Percentiles rank a stretch among this genome's conserved stretches.
Evolutionary conservation across 2,329 filamentous ascomycete genomes (phyloP).

Genomic region (Penicillium decumbens): DNA sequence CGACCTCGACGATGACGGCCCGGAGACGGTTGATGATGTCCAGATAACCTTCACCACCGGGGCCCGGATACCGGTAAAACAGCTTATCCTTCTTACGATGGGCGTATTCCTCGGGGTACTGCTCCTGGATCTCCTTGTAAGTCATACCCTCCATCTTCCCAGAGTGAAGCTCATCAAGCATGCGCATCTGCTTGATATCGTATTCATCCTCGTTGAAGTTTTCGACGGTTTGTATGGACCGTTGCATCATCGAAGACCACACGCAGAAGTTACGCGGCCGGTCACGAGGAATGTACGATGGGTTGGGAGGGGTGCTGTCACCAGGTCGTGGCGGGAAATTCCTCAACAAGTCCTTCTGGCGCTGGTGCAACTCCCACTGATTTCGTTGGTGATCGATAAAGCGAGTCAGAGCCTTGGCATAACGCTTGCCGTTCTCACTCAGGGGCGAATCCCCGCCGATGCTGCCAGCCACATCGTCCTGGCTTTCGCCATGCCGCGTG

Average conservation of each 20-base stretch:
- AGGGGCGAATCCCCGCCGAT: conserved; percentile 87
- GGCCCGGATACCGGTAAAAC: conserved; percentile 91
- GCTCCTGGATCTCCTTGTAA: conserved; percentile 79
- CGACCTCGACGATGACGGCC: conserved; percentile 93
- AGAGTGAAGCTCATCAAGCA: conserved; percentile 94
- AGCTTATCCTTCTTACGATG: conserved; percentile 82
- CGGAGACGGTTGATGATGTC: conserved; percentile 94
- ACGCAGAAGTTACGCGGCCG: conserved; percentile 86
- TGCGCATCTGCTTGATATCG: conserved; percentile 95
- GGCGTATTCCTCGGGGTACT: conserved; percentile 73
- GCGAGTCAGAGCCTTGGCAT: conserved; percentile 70
- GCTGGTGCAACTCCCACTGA: conserved; percentile 78
- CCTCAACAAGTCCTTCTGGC: conserved; percentile 67
- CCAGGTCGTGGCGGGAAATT: conserved; percentile 87
- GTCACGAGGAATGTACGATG: conserved; percentile 60
- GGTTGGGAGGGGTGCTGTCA: conserved; percentile 91
- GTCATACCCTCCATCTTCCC: conserved; percentile 93
- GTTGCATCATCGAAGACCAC: conserved; percentile 95
- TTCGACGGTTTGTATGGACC: conserved; percentile 80
- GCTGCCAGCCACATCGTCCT: conserved; percentile 80
- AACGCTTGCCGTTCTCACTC: conserved; percentile 72
- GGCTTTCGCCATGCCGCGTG: conserved; percentile 85
- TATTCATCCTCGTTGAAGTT: conserved; percentile 95
- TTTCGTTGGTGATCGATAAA: conserved; percentile 79
- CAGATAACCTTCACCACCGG: conserved; percentile 92